Evolutionary conservation across 495 filamentous ascomycete genomes (phyloP).

Genomic region (Penicillium nucicola): DNA sequence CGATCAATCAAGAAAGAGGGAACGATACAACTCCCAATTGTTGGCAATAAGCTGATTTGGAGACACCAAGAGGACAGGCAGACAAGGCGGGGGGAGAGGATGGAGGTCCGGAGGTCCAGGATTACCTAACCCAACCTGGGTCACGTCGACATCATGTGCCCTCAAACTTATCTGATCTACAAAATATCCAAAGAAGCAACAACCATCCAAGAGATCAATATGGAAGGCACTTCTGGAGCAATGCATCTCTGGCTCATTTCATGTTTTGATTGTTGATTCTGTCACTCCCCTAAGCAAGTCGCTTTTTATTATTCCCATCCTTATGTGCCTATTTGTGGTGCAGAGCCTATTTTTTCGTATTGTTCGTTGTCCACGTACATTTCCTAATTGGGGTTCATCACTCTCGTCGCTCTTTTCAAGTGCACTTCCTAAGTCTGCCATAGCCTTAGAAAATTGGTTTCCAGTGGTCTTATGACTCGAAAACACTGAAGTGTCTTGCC

Average conservation of each 20-base stretch:
- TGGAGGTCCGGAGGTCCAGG: conserved; percentile 6
- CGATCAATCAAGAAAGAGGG: conserved; percentile 3
- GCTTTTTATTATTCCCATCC: neutral
- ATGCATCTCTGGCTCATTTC: neutral
- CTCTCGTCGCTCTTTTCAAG: conserved; percentile 4
- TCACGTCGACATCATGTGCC: conserved; percentile 23
- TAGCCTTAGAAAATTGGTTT: conserved; percentile 2
- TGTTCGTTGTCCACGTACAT: neutral
- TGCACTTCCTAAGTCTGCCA: neutral
- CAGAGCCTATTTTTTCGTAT: neutral
- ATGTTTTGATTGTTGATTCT: neutral
- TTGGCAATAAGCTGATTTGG: conserved; percentile 1
- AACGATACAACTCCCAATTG: conserved; percentile 3
- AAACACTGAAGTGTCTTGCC: neutral
- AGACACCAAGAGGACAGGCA: conserved; percentile 17
- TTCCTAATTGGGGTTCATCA: neutral
- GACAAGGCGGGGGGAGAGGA: conserved; percentile 26
- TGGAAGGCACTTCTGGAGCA: neutral
- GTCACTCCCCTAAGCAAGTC: neutral
- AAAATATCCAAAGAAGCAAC: neutral
- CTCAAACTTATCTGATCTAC: neutral
- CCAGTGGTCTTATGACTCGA: neutral
- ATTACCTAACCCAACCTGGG: conserved; percentile 14
- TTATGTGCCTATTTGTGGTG: neutral
- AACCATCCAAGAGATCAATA: neutral